These are phyloP conservation scores for Gossypium longicalyx DNA, from an alignment of 345 rosid species.

Conservation along the genomic window DNA sequence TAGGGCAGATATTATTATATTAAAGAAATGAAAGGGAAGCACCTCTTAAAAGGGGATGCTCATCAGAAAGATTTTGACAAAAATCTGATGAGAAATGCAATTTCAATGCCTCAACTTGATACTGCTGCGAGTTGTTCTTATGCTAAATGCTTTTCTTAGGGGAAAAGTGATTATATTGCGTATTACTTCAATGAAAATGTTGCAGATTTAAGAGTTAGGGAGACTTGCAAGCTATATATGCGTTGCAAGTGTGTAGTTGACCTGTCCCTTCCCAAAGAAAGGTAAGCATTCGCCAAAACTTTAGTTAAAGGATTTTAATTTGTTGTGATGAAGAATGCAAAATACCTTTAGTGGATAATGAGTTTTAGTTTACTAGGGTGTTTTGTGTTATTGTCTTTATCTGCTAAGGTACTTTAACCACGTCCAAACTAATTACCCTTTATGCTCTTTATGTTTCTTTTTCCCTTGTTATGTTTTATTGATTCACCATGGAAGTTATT, in stretches of 20 bases:
- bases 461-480: background rate
- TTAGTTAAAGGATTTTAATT: background rate
- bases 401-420: background rate
- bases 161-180: slow-evolving; percentile 50
- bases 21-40: slow-evolving; percentile 21
- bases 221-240: slow-evolving; percentile 52
- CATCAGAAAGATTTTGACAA: slow-evolving; percentile 20
- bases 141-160: slow-evolving; percentile 27
- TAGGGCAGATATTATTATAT: slow-evolving; percentile 38
- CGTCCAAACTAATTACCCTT: background rate
- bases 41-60: slow-evolving; percentile 5
- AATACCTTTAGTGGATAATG: background rate
- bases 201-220: slow-evolving; percentile 52
- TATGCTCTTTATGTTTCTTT: background rate
- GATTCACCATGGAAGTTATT: too few relatives aligned
- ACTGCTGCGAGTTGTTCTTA: slow-evolving; percentile 22
- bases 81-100: slow-evolving; percentile 14
- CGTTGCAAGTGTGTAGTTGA: slow-evolving; percentile 63
- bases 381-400: background rate
- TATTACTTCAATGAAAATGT: slow-evolving; percentile 46
- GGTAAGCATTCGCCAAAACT: slow-evolving; percentile 27
- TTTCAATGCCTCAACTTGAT: slow-evolving; percentile 13
- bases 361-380: background rate
- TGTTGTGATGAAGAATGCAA: background rate
- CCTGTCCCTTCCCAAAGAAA: slow-evolving; percentile 47